Evolutionary conservation across 23 red algal genomes (phyloP).

Genomic region (Gracilaria gracilis): DNA sequence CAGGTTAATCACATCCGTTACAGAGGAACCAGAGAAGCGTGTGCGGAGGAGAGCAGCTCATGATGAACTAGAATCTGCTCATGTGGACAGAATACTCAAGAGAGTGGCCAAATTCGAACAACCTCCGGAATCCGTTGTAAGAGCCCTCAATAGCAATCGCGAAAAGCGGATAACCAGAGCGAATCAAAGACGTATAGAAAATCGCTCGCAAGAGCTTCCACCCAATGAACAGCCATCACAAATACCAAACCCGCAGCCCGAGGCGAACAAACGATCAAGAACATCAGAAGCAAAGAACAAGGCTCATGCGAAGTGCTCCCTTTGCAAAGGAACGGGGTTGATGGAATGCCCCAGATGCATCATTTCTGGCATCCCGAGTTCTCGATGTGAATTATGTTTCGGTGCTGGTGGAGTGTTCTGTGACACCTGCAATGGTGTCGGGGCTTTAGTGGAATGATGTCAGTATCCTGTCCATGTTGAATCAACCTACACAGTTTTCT

Average conservation of each 20-base stretch:
- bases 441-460: not conserved
- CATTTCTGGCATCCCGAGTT: slow-evolving; percentile 34
- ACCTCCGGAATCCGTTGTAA: slow-evolving; percentile 16
- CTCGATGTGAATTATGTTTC: slow-evolving; percentile 47
- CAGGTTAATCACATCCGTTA: slow-evolving; percentile 22
- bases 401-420: slow-evolving; percentile 62
- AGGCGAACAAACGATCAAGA: not conserved
- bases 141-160: slow-evolving; percentile 1
- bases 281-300: not conserved
- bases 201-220: not conserved
- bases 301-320: not conserved
- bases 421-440: slow-evolving; percentile 42
- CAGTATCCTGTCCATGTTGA: not conserved
- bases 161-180: not conserved
- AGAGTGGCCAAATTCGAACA: slow-evolving; percentile 28
- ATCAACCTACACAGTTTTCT: not conserved
- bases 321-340: slow-evolving; percentile 50
- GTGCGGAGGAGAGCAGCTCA: not conserved
- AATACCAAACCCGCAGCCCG: not conserved
- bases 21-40: not conserved
- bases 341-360: slow-evolving; percentile 47
- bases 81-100: slow-evolving; percentile 39
- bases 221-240: not conserved
- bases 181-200: not conserved
- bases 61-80: slow-evolving; percentile 10